A percentile compares a stretch with the other conserved stretches of the same genome.
These are phyloP conservation scores for Irpex sp. DNA, from an alignment of 1,284 basidiomycete genomes.

Conservation along the genomic window DNA sequence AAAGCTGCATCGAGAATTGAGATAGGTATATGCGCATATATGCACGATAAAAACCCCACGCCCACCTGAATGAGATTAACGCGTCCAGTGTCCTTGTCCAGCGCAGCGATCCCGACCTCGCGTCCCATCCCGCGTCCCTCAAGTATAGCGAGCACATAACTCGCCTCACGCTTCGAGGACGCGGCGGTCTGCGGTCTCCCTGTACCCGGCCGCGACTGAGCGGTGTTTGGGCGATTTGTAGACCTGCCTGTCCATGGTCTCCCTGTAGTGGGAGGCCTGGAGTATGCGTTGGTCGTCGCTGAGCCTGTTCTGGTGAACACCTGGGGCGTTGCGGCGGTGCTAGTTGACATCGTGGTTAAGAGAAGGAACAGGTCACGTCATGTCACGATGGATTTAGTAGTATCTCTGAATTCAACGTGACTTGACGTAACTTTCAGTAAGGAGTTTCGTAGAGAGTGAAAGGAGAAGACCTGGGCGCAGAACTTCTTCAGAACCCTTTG, in stretches of 20 bases:
- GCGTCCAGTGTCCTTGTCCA: conserved; percentile 78
- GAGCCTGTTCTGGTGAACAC: neutral
- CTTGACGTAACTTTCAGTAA: neutral
- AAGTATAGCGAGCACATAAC: conserved; percentile 62
- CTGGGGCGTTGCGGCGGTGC: neutral
- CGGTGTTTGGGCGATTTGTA: conserved; percentile 1
- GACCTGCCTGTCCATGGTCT: conserved; percentile 7
- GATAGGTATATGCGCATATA: conserved; percentile 11
- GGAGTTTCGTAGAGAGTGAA: neutral
- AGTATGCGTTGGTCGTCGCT: neutral
- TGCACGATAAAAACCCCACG: neutral
- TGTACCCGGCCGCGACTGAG: conserved; percentile 4
- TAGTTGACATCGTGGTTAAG: neutral
- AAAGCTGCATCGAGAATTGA: conserved; percentile 44
- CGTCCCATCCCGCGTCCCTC: conserved; percentile 74
- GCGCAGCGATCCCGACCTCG: conserved; percentile 82
- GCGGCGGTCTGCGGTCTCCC: conserved; percentile 4
- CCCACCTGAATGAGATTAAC: conserved; percentile 69
- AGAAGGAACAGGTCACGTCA: neutral
- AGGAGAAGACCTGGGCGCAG: too few relatives aligned
- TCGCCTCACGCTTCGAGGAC: conserved; percentile 20
- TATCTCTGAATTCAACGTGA: too few relatives aligned
- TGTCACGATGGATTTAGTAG: neutral
- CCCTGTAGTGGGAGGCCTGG: neutral
- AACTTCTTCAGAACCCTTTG: too few relatives aligned